Base-by-base conservation (phyloP, 225 moss, liverwort and hornwort genomes). In the Climacium dendroides region DNA sequence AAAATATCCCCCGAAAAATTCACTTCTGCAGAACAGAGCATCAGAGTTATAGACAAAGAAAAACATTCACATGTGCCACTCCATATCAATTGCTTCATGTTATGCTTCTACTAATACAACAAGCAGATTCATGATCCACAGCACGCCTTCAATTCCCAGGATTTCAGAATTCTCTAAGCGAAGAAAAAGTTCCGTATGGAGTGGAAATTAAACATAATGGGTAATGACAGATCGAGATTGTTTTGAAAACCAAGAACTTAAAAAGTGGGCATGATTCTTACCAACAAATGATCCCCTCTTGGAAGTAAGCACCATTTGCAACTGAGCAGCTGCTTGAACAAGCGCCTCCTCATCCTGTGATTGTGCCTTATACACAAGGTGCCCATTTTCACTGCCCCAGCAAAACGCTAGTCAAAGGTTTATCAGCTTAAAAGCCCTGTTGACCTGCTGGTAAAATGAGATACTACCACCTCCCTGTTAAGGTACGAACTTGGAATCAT, bases 261-360 rank as follows among this genome's bases (percentile, higher is more conserved):
- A 87, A 80, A 74, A 69, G 45, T 64, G 80, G 83, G 83, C 80
- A 73, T 58, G 80, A 75, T 47, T 86, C 91, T 69, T 86, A 97
- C 97, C 96, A 83, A 96, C 54, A 76, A 85, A 81, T 60, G 96
- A 86, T 57, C 94, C 94, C 77, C 88, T 94, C 88, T 92, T 93
- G 52, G 87, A 88, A 72, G 92, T 78, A 83, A 99, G 92, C 67
- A 89, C 92, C 94, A 97, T 93, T 53, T 88, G 90, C 86, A 97
- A 92, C 88, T 79, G 88, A 87, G 94, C 87, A 87, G 99, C 99
- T 84, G 97, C 97, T 88, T 93, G 91, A 79, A 99, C 99, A 81
- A 99, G 93, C 53, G 99, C 99, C 88, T 99, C 99, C 87, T 99
- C 99, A 87, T 99, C 99, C 89, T 99, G 99, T 87, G 99, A 99